phyloP scores from a whole-genome alignment of 257 asterid genomes.

The Salvia splendens region DNA sequence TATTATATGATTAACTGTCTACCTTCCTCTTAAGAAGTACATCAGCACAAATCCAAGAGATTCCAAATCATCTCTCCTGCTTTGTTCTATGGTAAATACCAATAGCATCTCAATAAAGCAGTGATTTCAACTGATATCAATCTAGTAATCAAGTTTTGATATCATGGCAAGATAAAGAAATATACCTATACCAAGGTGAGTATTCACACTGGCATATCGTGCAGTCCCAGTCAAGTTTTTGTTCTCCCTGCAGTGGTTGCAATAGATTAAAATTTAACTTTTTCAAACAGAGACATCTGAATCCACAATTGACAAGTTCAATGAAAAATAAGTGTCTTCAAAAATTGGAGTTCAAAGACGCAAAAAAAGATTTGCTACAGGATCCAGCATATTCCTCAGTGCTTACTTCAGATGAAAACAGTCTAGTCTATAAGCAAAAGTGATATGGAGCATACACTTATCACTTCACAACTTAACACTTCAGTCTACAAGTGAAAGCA shows the following conservation, averaged over 20 bases:
- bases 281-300: not conserved
- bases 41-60: conserved; percentile 93
- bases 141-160: conserved; percentile 17
- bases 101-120: conserved; percentile 26
- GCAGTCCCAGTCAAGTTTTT: conserved; percentile 98
- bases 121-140: conserved; percentile 17
- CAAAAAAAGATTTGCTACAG: not conserved
- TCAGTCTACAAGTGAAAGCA: not conserved
- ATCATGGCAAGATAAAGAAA: conserved; percentile 25
- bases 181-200: conserved; percentile 92
- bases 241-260: conserved; percentile 71
- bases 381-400: conserved; percentile 8
- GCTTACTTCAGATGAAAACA: not conserved
- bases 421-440: not conserved
- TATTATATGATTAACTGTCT: conserved; percentile 19
- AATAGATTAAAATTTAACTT: conserved; percentile 16
- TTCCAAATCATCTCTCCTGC: conserved; percentile 99
- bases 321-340: not conserved
- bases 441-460: too few species aligned
- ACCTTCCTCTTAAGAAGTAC: conserved; percentile 98
- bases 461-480: not conserved
- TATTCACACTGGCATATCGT: conserved; percentile 96
- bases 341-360: not conserved
- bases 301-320: conserved; percentile 7
- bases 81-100: conserved; percentile 61